Base-by-base conservation (phyloP, 2,329 filamentous ascomycete species). In the Colletotrichum tabaci region DNA sequence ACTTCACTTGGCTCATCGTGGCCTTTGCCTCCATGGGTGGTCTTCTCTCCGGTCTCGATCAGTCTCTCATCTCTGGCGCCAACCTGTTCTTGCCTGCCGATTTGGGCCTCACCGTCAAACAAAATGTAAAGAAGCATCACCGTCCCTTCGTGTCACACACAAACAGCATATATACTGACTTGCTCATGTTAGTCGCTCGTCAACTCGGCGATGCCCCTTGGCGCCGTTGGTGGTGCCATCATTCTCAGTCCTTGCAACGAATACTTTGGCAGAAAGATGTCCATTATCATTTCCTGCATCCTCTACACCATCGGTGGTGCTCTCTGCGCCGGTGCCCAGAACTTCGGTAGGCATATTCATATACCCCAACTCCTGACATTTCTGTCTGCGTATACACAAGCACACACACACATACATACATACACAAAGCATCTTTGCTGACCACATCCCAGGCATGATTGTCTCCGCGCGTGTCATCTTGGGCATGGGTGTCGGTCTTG, bases 11-110 rank as follows among this genome's bases (percentile, higher is more conserved):
- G 84, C 81, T 92, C 18, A 85, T 93, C 16, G 90, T 93, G 55
- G 89, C 86, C 1, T 94, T 94, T 75, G 92, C 92, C n/a, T 92
- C 90, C 18, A 92, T 94, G 90, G 92, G 92, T 61, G 92, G 92
- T 78, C 83, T 94, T 26, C 87, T 94, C 0, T 93, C 90, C 1
- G 92, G 92, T 72, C 85, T 94, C 23, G 92, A 94, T 77, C 92
- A 94, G 80, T 92, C 89, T 56, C 84, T 94, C 67, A 94, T 94
- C 76, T 91, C 88, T 15, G 92, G 92, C 63, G 92, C 92, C 61
- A 91, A 92, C 76, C 83, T 94, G 4, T 92, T 88, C 77, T 83
- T 94, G 55, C 92, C 92, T 3, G 74, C 79, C 0, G 89, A 90
- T 55, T 83, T 94, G 1, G 77, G 82, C 30, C 84, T 94, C 42